Percentiles rank a stretch among this genome's conserved stretches.
Evolutionary conservation across 1,284 basidiomycete species (phyloP).

Genomic region (Puccinia triticina): DNA sequence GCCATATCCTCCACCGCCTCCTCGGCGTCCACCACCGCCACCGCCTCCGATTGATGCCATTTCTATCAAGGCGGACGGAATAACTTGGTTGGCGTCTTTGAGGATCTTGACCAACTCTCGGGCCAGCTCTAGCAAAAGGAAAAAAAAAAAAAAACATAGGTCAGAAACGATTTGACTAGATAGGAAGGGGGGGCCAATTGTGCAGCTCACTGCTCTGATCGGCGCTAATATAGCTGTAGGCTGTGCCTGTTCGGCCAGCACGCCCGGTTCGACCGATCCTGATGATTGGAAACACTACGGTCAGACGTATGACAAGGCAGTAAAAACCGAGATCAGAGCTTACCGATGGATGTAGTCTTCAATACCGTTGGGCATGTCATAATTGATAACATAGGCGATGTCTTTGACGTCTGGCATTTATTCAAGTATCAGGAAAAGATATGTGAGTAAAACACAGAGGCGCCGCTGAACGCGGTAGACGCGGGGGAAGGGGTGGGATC

Average conservation of each 20-base stretch:
- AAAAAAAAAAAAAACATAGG: not conserved
- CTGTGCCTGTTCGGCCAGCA: slow-evolving; percentile 68
- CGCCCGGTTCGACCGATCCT: slow-evolving; percentile 67
- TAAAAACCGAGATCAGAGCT: slow-evolving; percentile 54
- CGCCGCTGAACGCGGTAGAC: slow-evolving; percentile 15
- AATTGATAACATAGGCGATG: slow-evolving; percentile 59
- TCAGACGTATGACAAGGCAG: not conserved
- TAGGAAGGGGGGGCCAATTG: not conserved
- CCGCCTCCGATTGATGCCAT: slow-evolving; percentile 82
- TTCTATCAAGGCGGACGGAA: slow-evolving; percentile 88
- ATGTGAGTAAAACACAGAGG: slow-evolving; percentile 39
- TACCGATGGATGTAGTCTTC: slow-evolving; percentile 56
- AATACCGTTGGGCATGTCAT: slow-evolving; percentile 56
- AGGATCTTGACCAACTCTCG: slow-evolving; percentile 87
- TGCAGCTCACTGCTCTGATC: slow-evolving; percentile 56
- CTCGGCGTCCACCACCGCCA: slow-evolving; percentile 64
- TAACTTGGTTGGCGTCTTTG: slow-evolving; percentile 81
- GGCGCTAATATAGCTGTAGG: slow-evolving; percentile 86
- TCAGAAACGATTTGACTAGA: not conserved
- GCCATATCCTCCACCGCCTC: slow-evolving; percentile 54
- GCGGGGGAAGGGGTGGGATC: not conserved
- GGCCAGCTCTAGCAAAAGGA: slow-evolving; percentile 76
- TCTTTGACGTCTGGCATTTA: slow-evolving; percentile 53
- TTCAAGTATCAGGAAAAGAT: not conserved
- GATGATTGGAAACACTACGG: slow-evolving; percentile 57